Percentiles rank a stretch among this genome's conserved stretches.
phyloP scores from a whole-genome alignment of 768 basidiomycete species.

The Kwoniella sp. region DNA sequence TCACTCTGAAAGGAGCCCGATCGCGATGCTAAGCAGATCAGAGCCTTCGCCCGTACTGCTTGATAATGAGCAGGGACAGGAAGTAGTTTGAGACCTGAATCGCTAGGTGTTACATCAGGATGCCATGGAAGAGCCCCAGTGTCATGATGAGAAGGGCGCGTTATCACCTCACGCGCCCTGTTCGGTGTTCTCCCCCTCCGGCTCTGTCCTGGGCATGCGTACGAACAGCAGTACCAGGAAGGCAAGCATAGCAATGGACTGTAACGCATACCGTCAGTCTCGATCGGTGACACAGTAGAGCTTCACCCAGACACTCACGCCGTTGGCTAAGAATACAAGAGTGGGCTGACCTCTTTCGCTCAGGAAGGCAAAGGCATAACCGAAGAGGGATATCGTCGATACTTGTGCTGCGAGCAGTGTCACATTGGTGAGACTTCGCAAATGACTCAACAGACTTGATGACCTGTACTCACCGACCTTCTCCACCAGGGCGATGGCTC shows the following conservation, averaged over 20 bases:
- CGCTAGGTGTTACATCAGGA: no score
- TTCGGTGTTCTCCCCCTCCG: no score
- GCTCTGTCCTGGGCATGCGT: constrained; percentile 22
- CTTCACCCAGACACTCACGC: constrained; percentile 24
- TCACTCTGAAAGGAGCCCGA: no score
- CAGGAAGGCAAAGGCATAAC: constrained; percentile 30
- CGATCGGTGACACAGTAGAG: neutral
- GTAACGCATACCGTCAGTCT: no score
- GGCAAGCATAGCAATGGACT: constrained; percentile 29
- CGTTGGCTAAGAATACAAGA: constrained; percentile 39
- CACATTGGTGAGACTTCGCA: no score
- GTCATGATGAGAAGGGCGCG: no score
- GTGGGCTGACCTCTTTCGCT: constrained; percentile 29
- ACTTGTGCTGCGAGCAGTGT: constrained; percentile 34
- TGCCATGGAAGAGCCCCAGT: no score
- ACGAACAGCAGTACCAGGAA: constrained; percentile 30
- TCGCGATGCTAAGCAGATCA: no score
- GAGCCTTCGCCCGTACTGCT: no score
- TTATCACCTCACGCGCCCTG: no score
- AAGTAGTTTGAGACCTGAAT: no score
- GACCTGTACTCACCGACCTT: constrained; percentile 28
- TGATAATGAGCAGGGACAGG: no score
- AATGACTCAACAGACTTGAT: neutral
- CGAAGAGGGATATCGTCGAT: constrained; percentile 34
- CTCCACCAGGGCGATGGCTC: constrained; percentile 45